Conservation (phyloP, 1,284 basidiomycete genomes). For the Bjerkandera adusta region DNA sequence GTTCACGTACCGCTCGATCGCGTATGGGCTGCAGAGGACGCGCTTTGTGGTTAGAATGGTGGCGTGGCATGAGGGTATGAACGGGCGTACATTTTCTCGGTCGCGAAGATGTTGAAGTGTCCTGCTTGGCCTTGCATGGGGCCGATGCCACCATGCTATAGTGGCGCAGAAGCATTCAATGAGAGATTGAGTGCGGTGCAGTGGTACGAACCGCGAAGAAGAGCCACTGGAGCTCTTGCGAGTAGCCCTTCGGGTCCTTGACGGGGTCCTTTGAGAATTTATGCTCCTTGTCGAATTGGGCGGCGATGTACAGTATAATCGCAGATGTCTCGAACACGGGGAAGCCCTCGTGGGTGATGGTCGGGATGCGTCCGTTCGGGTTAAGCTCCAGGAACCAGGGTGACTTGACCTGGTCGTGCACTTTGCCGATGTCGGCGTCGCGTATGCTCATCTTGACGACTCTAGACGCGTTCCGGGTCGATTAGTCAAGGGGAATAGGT, state of each 20-base stretch:
- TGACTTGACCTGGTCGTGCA: conserved; percentile 50
- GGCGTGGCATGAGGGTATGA: background rate
- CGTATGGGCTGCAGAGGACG: conserved; percentile 28
- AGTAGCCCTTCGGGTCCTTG: conserved; percentile 39
- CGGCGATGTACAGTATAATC: conserved; percentile 48
- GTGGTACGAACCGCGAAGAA: conserved; percentile 59
- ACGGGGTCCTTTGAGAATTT: conserved; percentile 33
- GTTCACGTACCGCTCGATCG: conserved; percentile 50
- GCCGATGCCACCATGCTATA: conserved; percentile 65
- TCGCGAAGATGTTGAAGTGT: conserved; percentile 55
- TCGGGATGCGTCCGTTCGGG: conserved; percentile 62
- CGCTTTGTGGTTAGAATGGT: conserved; percentile 1
- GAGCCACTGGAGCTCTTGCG: conserved; percentile 75
- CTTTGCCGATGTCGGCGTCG: conserved; percentile 40
- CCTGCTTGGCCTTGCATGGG: conserved; percentile 77
- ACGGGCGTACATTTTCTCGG: conserved; percentile 54
- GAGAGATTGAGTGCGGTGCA: background rate
- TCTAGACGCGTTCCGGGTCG: background rate
- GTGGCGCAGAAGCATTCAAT: background rate
- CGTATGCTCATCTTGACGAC: conserved; percentile 32
- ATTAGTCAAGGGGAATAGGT: background rate
- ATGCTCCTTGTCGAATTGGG: conserved; percentile 40
- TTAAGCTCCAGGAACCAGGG: conserved; percentile 56
- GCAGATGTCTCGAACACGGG: conserved; percentile 51
- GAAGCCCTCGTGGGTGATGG: conserved; percentile 42